These are phyloP conservation scores for Saccharomycopsis fibuligera DNA, from an alignment of 805 yeast species.

Conservation along the genomic window DNA sequence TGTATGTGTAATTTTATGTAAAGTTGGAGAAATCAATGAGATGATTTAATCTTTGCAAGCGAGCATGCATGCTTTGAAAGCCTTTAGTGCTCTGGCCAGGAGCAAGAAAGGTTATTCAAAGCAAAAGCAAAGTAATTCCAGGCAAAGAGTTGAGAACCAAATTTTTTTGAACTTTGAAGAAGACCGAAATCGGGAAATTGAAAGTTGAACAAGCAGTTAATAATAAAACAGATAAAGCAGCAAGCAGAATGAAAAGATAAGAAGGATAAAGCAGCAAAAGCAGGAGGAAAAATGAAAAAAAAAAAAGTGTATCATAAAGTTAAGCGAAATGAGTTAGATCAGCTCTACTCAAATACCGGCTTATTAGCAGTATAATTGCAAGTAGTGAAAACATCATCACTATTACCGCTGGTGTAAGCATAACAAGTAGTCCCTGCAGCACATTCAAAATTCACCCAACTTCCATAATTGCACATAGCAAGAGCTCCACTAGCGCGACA, in stretches of 20 bases:
- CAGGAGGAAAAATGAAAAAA: background rate
- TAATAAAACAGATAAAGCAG: too few relatives aligned
- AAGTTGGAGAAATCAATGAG: too few relatives aligned
- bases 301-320: background rate
- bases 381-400: constrained; percentile 37
- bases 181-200: too few relatives aligned
- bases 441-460: constrained; percentile 53
- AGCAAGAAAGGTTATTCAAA: background rate
- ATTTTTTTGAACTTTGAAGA: too few relatives aligned
- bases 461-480: constrained; percentile 51
- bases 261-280: background rate
- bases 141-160: too few relatives aligned
- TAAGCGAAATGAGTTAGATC: background rate
- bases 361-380: constrained; percentile 38
- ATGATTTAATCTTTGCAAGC: too few relatives aligned
- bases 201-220: too few relatives aligned
- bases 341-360: background rate
- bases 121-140: background rate
- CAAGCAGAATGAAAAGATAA: background rate
- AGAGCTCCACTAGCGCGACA: constrained; percentile 46
- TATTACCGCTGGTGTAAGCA: constrained; percentile 39
- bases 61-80: too few relatives aligned
- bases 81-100: too few relatives aligned
- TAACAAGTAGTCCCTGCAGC: constrained; percentile 60
- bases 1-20: too few relatives aligned